Percentiles rank a stretch among this genome's conserved stretches.
These are phyloP conservation scores for Boletus rubescentipes DNA, from an alignment of 768 basidiomycete species.

Conservation along the genomic window DNA sequence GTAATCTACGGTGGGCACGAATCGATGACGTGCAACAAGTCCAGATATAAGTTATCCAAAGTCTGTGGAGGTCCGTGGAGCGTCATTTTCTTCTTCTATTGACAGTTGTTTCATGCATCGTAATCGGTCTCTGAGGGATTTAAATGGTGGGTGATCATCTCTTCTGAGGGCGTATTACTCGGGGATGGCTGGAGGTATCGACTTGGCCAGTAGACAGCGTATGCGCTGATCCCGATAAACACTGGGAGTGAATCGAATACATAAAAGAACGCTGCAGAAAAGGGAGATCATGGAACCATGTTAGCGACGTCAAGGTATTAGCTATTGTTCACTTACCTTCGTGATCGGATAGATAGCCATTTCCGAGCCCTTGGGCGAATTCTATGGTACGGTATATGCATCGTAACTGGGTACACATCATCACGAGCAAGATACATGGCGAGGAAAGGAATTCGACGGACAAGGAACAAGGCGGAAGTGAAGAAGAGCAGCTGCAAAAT, in stretches of 20 bases:
- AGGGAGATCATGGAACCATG: not conserved
- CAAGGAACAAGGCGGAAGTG: conserved; percentile 26
- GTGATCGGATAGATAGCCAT: conserved; percentile 20
- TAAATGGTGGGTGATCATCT: not conserved
- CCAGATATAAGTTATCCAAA: not conserved
- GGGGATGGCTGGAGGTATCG: conserved; percentile 15
- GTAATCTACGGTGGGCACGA: not conserved
- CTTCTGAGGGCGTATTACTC: not conserved
- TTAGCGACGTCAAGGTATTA: not conserved
- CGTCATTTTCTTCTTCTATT: too few relatives aligned
- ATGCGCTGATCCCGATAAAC: conserved; percentile 23
- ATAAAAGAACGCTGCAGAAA: conserved; percentile 27
- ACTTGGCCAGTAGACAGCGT: conserved; percentile 29
- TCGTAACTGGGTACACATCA: conserved; percentile 9
- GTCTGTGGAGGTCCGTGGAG: not conserved
- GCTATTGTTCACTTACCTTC: conserved; percentile 18
- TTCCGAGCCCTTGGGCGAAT: conserved; percentile 15
- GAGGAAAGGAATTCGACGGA: conserved; percentile 4
- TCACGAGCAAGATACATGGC: not conserved
- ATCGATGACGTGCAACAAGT: not conserved
- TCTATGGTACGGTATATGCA: conserved; percentile 31
- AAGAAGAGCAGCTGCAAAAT: conserved; percentile 24
- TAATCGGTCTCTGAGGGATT: not conserved
- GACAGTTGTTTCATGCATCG: not conserved
- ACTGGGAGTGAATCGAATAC: conserved; percentile 31